A percentile compares a stretch with the other conserved stretches of the same genome.
Evolutionary conservation across 2,329 filamentous ascomycete species (phyloP).

Genomic region (Aplosporella prunicola): DNA sequence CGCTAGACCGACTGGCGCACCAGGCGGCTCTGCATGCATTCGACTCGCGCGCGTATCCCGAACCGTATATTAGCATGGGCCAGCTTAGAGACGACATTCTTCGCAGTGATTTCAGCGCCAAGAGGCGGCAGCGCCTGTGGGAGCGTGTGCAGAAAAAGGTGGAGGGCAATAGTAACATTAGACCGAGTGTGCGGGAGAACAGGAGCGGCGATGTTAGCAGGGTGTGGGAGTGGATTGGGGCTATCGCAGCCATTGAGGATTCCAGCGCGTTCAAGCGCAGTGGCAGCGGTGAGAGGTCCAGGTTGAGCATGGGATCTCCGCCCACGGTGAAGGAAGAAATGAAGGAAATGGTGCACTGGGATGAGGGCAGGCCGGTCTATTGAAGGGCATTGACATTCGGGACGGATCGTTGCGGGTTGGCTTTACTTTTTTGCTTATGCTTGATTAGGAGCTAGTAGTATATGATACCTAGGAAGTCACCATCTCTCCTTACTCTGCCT

Average conservation of each 20-base stretch:
- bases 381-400: too few species aligned
- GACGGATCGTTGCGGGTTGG: too few species aligned
- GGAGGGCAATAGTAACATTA: slow-evolving; percentile 87
- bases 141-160: slow-evolving; percentile 72
- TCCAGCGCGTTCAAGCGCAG: slow-evolving; percentile 9
- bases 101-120: slow-evolving; percentile 66
- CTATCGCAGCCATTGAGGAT: slow-evolving; percentile 26
- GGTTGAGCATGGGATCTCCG: slow-evolving; percentile 22
- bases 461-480: too few species aligned
- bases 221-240: slow-evolving; percentile 62
- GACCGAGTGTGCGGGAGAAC: slow-evolving; percentile 60
- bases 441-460: too few species aligned
- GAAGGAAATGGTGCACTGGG: slow-evolving; percentile 33
- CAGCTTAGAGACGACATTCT: slow-evolving; percentile 89
- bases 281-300: slow-evolving; percentile 23
- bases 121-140: slow-evolving; percentile 75
- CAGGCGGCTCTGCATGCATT: slow-evolving; percentile 73
- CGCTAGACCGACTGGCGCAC: slow-evolving; percentile 69
- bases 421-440: too few species aligned
- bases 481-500: too few species aligned
- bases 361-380: slow-evolving; percentile 40
- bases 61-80: slow-evolving; percentile 75
- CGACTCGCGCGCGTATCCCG: slow-evolving; percentile 53
- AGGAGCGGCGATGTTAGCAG: slow-evolving; percentile 47
- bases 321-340: slow-evolving; percentile 16